A percentile compares a stretch with the other conserved stretches of the same genome.
These are phyloP conservation scores for Aquilaria sinensis DNA, from an alignment of 345 rosid genomes.

Conservation along the genomic window DNA sequence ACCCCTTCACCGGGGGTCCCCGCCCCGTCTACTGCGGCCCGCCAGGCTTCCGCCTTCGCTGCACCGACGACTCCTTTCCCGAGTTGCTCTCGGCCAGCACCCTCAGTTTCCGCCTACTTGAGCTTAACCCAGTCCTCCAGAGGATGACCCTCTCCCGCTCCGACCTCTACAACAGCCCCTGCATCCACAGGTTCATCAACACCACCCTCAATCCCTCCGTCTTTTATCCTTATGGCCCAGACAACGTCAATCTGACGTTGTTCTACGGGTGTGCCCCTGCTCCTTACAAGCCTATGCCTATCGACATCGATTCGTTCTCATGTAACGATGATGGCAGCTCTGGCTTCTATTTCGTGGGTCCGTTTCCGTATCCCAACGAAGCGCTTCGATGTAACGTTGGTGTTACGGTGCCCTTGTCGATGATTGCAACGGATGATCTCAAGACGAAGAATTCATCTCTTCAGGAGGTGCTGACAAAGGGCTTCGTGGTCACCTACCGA, in stretches of 20 bases:
- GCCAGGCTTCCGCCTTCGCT: constrained; percentile 30
- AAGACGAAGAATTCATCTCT: constrained; percentile 13
- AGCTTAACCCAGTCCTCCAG: constrained; percentile 15
- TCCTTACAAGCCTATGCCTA: neutral
- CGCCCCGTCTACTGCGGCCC: constrained; percentile 43
- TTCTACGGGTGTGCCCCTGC: constrained; percentile 18
- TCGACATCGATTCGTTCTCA: constrained; percentile 9
- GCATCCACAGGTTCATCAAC: constrained; percentile 13
- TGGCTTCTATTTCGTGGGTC: constrained; percentile 20
- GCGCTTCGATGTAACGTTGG: constrained; percentile 14
- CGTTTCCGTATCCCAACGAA: constrained; percentile 10
- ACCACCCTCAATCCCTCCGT: constrained; percentile 18
- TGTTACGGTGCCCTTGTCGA: constrained; percentile 15
- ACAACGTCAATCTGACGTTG: constrained; percentile 13
- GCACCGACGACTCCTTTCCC: constrained; percentile 11
- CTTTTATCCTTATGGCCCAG: constrained; percentile 2
- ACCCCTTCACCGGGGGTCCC: constrained; percentile 41
- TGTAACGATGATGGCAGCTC: constrained; percentile 5
- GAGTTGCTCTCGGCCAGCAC: constrained; percentile 9
- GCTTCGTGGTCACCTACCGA: constrained; percentile 23
- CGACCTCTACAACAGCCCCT: constrained; percentile 24
- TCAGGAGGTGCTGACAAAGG: constrained; percentile 26
- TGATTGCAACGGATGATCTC: constrained; percentile 4
- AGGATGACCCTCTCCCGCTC: constrained; percentile 19
- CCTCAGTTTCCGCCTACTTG: constrained; percentile 19